These are phyloP conservation scores for Candida michaelii DNA, from an alignment of 805 yeast species.

Conservation along the genomic window DNA sequence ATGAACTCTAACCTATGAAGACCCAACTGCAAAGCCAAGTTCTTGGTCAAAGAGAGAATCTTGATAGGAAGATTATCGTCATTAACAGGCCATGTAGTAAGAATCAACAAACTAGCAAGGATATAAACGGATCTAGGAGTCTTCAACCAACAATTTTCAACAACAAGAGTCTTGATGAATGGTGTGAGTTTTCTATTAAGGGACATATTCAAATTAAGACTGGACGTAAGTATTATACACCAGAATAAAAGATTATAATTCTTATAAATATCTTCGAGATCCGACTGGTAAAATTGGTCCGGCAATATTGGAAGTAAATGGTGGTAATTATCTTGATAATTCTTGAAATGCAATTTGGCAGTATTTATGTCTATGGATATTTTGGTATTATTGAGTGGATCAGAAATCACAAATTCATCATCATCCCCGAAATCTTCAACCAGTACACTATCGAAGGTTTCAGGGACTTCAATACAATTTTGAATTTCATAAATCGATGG, in stretches of 20 bases:
- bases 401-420: slow-evolving; percentile 10
- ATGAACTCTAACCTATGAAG: slow-evolving; percentile 42
- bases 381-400: neutral
- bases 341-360: slow-evolving; percentile 13
- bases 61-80: slow-evolving; percentile 33
- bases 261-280: slow-evolving; percentile 18
- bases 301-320: slow-evolving; percentile 35
- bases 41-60: slow-evolving; percentile 39
- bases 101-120: slow-evolving; percentile 36
- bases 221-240: slow-evolving; percentile 38
- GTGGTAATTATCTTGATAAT: slow-evolving; percentile 29
- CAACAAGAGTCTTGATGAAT: slow-evolving; percentile 39
- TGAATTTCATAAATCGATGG: slow-evolving; percentile 26
- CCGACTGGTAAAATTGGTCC: slow-evolving; percentile 19
- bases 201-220: slow-evolving; percentile 20
- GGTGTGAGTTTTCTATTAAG: slow-evolving; percentile 26
- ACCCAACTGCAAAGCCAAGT: slow-evolving; percentile 42
- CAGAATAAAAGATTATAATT: slow-evolving; percentile 41
- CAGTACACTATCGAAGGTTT: neutral
- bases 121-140: slow-evolving; percentile 46
- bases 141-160: slow-evolving; percentile 41
- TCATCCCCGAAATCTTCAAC: neutral
- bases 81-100: slow-evolving; percentile 45
- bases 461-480: slow-evolving; percentile 21
- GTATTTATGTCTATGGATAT: slow-evolving; percentile 9